These are phyloP conservation scores for Flaveria brownii DNA, from an alignment of 129 eudicot species.

Conservation along the genomic window DNA sequence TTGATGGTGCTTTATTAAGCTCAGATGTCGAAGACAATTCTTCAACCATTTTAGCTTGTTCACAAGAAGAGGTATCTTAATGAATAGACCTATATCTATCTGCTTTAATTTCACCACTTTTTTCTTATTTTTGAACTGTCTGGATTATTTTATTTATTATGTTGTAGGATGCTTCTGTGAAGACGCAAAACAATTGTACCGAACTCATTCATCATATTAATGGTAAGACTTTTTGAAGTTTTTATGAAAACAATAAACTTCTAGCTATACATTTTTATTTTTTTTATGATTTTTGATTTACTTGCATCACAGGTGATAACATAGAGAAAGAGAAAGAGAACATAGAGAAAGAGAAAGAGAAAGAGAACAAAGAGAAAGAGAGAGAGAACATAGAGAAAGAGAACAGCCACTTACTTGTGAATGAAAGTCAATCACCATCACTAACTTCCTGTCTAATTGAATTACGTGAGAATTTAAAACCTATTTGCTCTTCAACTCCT, in stretches of 20 bases:
- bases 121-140: background rate
- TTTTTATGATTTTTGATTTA: conserved; percentile 9
- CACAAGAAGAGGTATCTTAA: conserved; percentile 42
- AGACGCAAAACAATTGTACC: background rate
- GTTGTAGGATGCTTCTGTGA: conserved; percentile 44
- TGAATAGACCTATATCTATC: background rate
- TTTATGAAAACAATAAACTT: conserved; percentile 8
- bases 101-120: background rate
- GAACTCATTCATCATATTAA: conserved; percentile 22
- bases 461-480: conserved; percentile 51
- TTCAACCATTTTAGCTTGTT: conserved; percentile 28
- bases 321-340: conserved; percentile 40
- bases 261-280: background rate
- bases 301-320: conserved; percentile 34
- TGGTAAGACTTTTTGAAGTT: conserved; percentile 25
- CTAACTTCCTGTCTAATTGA: conserved; percentile 52
- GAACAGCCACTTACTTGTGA: conserved; percentile 22
- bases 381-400: conserved; percentile 53
- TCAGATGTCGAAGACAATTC: conserved; percentile 25
- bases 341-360: conserved; percentile 48
- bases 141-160: background rate
- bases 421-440: conserved; percentile 55
- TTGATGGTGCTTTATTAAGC: conserved; percentile 30
- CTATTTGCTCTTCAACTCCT: conserved; percentile 47
- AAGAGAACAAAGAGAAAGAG: conserved; percentile 34